Evolutionary conservation across 352 stramenopile genomes (phyloP), one percentile per base, ranked within the genome.

Genomic region (Phytophthora ohioensis): DNA sequence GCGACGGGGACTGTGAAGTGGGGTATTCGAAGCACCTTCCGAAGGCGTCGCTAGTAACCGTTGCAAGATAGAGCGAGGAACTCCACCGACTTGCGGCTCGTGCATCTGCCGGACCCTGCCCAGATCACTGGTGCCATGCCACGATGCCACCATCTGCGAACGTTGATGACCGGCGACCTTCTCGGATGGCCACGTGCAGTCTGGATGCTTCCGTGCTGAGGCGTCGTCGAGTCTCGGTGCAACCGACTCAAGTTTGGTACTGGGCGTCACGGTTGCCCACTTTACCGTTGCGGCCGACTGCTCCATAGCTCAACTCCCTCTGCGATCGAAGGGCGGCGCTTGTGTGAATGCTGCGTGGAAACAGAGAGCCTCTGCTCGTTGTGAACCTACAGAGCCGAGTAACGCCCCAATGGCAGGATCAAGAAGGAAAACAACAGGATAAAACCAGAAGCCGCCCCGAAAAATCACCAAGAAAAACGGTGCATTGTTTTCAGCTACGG

Each of bases 321-420:
- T 80, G 73, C 69, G 64, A 80, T 75, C 72, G 67, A 79, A 69
- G 68, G 71, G 67, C 32, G 59, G 58, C 47, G 57, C 48, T 67
- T 43, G 63, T 59, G 71, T 75, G 59, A 79, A 74, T 73, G 64
- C 64, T 73, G 39, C 21, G 21, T 21, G 21, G 21, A 21, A 21
- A 21, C 45, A 27, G 53, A 60, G 69, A 64, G 47, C 46, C 57
- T 51, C 36, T 49, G 31, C 42, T 60, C 43, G n/a, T 11, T 63
- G 21, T 62, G 57, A 73, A 58, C 52, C 69, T 65, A 69, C 27
- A 32, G 45, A 66, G 32, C 48, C 35, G 31, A 69, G 71, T 73
- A 75, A 78, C 71, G 56, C 51, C 71, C 43, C 4, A 30, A 52
- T 17, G 36, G 34, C 11, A 52, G 53, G 54, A 69, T 64, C 60